phyloP scores from a whole-genome alignment of 345 rosid species.

The Populus ilicifolia region DNA sequence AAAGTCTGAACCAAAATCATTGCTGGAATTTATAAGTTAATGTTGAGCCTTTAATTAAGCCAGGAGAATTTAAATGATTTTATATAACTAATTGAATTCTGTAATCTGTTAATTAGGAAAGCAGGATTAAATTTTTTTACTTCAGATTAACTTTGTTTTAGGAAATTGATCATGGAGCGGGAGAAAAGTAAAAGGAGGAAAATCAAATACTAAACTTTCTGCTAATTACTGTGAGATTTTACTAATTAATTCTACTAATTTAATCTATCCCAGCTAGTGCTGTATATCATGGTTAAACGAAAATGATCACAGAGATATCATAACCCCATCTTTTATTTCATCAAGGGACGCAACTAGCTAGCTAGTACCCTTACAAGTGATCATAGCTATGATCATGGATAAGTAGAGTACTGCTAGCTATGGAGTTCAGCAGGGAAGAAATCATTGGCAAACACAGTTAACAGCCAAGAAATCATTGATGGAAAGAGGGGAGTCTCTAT shows the following conservation, averaged over 20 bases:
- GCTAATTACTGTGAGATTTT: not conserved
- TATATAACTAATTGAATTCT: no score
- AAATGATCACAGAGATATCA: not conserved
- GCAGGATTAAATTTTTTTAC: no score
- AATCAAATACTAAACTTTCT: not conserved
- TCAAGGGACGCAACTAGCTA: not conserved
- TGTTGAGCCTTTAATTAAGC: no score
- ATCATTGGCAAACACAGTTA: not conserved
- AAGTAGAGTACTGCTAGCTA: no score
- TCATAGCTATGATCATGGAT: not conserved
- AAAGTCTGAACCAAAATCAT: not conserved
- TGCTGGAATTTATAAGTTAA: no score
- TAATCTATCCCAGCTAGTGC: not conserved
- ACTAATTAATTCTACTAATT: not conserved
- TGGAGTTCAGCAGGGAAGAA: not conserved
- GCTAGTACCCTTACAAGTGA: not conserved
- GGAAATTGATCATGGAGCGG: no score
- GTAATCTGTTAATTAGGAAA: no score
- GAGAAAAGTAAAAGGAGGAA: not conserved
- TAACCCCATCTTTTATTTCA: not conserved
- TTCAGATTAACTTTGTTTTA: no score
- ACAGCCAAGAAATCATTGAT: not conserved
- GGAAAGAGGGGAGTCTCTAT: not conserved
- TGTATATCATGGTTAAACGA: not conserved
- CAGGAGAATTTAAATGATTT: no score